Percentiles rank a stretch among this genome's conserved stretches.
Evolutionary conservation across 1,139 yeast species (phyloP).

Genomic region (Diutina ranongensis): DNA sequence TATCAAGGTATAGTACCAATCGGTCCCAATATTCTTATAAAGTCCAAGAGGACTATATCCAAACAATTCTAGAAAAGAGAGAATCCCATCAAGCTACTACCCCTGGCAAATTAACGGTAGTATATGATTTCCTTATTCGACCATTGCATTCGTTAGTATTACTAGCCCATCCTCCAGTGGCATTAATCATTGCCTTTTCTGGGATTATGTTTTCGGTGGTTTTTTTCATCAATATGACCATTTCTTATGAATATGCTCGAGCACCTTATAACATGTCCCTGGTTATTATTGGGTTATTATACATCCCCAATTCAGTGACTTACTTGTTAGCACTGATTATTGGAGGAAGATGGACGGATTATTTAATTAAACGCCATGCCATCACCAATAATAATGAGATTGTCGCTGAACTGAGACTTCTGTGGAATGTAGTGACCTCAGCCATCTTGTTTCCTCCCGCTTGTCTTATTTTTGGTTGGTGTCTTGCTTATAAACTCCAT

Average conservation of each 20-base stretch:
- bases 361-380: conserved; percentile 42
- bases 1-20: neutral
- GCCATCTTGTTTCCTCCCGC: conserved; percentile 53
- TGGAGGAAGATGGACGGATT: conserved; percentile 77
- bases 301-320: conserved; percentile 74
- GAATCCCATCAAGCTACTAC: neutral
- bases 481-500: conserved; percentile 48
- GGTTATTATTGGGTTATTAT: conserved; percentile 60
- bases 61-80: neutral
- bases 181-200: conserved; percentile 50
- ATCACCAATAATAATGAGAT: conserved; percentile 47
- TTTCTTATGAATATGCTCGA: conserved; percentile 50
- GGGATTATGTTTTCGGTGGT: conserved; percentile 58
- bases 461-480: conserved; percentile 73
- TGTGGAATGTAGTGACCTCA: conserved; percentile 63
- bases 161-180: conserved; percentile 62
- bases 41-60: neutral
- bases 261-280: conserved; percentile 61
- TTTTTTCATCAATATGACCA: conserved; percentile 65
- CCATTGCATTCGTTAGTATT: conserved; percentile 42
- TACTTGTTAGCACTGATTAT: conserved; percentile 61
- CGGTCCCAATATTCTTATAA: neutral
- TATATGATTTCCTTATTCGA: conserved; percentile 31
- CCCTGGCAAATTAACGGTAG: neutral
- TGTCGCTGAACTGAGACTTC: conserved; percentile 69